Percentiles rank a stretch among this genome's conserved stretches.
Conservation (phyloP, 257 asterid species). For the Perilla frutescens region DNA sequence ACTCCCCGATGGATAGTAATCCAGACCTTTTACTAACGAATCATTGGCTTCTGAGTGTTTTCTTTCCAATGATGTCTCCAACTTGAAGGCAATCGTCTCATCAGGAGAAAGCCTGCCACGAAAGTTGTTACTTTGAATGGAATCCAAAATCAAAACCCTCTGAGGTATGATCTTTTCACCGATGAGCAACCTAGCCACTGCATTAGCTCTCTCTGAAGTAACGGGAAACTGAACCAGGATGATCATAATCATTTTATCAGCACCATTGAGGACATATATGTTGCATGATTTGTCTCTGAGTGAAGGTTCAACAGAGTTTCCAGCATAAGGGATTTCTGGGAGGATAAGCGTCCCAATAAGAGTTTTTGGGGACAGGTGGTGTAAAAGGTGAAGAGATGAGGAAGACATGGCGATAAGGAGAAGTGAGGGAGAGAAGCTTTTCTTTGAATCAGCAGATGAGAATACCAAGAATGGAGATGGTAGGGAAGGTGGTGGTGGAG, state of each 20-base stretch:
- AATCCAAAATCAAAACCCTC: conserved; percentile 81
- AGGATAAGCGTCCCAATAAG: conserved; percentile 73
- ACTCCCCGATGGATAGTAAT: conserved; percentile 93
- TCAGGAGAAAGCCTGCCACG: conserved; percentile 83
- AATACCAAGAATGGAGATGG: conserved; percentile 79
- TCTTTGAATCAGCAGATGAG: conserved; percentile 52
- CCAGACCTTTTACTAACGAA: conserved; percentile 59
- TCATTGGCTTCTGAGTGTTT: conserved; percentile 38
- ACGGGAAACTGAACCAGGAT: conserved; percentile 74
- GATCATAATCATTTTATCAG: conserved; percentile 57
- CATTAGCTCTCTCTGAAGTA: conserved; percentile 79
- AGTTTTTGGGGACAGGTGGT: conserved; percentile 69
- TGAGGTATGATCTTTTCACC: conserved; percentile 72
- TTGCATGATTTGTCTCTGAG: conserved; percentile 84
- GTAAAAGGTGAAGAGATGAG: conserved; percentile 71
- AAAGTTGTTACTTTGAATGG: conserved; percentile 71
- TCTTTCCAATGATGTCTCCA: conserved; percentile 79
- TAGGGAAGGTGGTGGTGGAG: conserved; percentile 76
- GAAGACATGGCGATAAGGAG: conserved; percentile 80
- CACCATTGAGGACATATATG: conserved; percentile 60
- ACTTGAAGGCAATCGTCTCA: conserved; percentile 70
- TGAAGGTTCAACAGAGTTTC: conserved; percentile 70
- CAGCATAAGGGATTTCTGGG: conserved; percentile 79
- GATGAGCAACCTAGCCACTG: conserved; percentile 70
- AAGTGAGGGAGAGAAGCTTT: conserved; percentile 67